Base-by-base conservation (phyloP, 306 rosid genomes). In the Gillenia trifoliata region DNA sequence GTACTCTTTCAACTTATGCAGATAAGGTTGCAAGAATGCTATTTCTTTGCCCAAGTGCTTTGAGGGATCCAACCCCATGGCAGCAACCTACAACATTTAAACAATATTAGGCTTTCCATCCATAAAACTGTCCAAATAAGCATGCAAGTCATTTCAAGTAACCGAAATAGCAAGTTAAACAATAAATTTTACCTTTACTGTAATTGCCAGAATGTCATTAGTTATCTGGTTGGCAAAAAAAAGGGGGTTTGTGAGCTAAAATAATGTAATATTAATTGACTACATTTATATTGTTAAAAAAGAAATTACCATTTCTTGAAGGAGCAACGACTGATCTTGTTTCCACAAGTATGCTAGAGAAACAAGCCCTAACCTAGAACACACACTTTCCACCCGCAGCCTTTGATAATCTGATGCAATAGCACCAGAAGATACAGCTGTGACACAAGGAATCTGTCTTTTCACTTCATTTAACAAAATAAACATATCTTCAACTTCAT, bases 341-440 rank as follows among this genome's bases (percentile, higher is more conserved):
- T 87, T 91, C 98, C 98, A 94, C 82, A 94, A 85, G 83, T 88
- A 94, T 70, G 98, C 97, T 79, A 91, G 80, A 79, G 98, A 94
- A 88, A 94, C 97, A 87, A 94, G 94, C 75, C 97, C 97, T 83
- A 94, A 90, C 96, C 98, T 91, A 76, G 98, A 86, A 88, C 98
- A 94, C 40, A 94, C 89, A 91, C 94, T 86, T 88, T 94, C 98
- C 67, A 94, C 98, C 66, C 98, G 91, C 81, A 94, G 84, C 82
- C 98, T 87, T 82, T 94, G 97, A 83, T 94, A 94, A 78, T 94
- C 96, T 55, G 98, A 94, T 79, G 97, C 98, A 87, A 94, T 91
- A 81, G 98, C 98, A 75, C 98, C 98, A 59, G 98, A 94, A 30
- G 88, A 89, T 65, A 94, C 97, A 40, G 97, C 98, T 15, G 81